Conservation (phyloP, 2,329 filamentous ascomycete genomes). For the Xylariaceae sp. region DNA sequence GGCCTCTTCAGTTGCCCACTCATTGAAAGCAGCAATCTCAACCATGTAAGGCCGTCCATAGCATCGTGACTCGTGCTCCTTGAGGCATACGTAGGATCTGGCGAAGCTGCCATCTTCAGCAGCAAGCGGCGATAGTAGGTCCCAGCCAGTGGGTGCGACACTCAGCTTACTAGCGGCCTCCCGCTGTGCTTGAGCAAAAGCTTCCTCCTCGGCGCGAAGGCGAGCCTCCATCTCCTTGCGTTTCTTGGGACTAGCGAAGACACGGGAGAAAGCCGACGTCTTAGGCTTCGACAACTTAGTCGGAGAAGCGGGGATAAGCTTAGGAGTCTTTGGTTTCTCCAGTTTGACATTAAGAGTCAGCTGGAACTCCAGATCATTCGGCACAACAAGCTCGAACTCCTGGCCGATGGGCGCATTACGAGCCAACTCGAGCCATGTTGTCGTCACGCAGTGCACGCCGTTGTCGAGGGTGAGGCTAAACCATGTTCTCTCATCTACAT, state of each 20-base stretch:
- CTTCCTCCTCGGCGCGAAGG: constrained; percentile 77
- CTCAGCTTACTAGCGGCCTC: constrained; percentile 60
- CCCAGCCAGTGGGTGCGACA: constrained; percentile 69
- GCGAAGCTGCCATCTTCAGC: constrained; percentile 92
- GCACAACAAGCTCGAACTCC: constrained; percentile 95
- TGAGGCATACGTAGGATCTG: constrained; percentile 86
- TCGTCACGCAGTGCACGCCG: constrained; percentile 94
- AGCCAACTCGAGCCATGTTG: constrained; percentile 87
- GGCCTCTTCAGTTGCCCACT: constrained; percentile 90
- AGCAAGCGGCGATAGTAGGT: constrained; percentile 78
- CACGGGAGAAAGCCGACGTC: constrained; percentile 81
- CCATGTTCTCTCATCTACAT: constrained; percentile 76
- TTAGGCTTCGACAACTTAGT: constrained; percentile 65
- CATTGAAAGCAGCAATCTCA: constrained; percentile 94
- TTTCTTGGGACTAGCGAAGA: constrained; percentile 94
- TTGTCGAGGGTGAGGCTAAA: constrained; percentile 98
- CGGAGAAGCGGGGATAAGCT: constrained; percentile 49
- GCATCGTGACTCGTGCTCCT: constrained; percentile 82
- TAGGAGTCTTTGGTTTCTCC: constrained; percentile 64
- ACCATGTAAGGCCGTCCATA: constrained; percentile 84
- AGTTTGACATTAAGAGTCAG: constrained; percentile 94
- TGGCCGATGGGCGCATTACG: constrained; percentile 92
- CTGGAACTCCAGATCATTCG: constrained; percentile 98
- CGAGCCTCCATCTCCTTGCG: constrained; percentile 88
- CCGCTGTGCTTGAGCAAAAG: constrained; percentile 57